Conservation (phyloP, 257 asterid genomes). For the Scutellaria barbata region DNA sequence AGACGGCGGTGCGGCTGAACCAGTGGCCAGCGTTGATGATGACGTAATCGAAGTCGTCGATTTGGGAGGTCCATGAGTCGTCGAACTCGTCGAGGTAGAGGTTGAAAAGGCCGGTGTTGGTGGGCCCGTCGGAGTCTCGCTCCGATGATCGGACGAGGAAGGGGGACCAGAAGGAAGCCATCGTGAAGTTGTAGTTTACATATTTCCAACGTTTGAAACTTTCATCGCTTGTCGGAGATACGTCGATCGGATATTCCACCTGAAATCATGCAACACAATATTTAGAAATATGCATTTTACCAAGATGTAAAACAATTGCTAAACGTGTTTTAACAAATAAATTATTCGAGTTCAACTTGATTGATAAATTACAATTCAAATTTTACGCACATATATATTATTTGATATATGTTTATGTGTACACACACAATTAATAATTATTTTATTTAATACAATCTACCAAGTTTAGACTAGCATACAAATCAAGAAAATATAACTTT, state of each 20-base stretch:
- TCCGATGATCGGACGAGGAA: constrained; percentile 52
- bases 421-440: no score
- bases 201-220: constrained; percentile 54
- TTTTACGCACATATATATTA: no score
- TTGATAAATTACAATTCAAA: no score
- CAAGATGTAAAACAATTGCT: no score
- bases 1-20: constrained; percentile 56
- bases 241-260: constrained; percentile 66
- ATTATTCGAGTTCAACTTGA: no score
- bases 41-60: constrained; percentile 53
- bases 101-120: constrained; percentile 50
- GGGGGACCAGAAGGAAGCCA: constrained; percentile 59
- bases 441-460: no score
- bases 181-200: constrained; percentile 54
- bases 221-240: constrained; percentile 46
- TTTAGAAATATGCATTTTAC: not conserved
- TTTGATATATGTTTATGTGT: no score
- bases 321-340: no score
- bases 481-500: no score
- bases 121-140: constrained; percentile 43
- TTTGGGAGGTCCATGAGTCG: constrained; percentile 54
- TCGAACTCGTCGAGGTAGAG: constrained; percentile 67
- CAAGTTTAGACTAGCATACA: no score
- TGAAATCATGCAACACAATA: constrained; percentile 19
- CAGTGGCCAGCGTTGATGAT: constrained; percentile 74